Evolutionary conservation across 768 basidiomycete species (phyloP).

Genomic region (Boletus sp.): DNA sequence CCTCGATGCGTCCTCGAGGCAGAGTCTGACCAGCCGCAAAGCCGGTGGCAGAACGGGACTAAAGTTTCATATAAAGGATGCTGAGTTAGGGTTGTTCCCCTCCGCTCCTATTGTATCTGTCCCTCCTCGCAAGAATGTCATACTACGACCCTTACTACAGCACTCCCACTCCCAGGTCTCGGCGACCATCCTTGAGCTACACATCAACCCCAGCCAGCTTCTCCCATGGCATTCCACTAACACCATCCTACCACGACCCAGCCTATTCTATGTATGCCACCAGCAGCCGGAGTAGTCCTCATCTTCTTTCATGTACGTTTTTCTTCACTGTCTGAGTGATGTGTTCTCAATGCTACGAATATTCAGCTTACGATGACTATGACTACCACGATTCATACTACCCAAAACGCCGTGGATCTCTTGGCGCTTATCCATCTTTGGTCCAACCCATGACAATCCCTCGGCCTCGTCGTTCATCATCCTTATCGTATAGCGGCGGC

Average conservation of each 20-base stretch:
- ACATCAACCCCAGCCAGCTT: conserved; percentile 18
- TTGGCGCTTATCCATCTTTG: conserved; percentile 22
- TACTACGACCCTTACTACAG: conserved; percentile 43
- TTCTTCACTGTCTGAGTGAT: not conserved
- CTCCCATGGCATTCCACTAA: conserved; percentile 30
- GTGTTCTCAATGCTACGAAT: not conserved
- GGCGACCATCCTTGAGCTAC: conserved; percentile 37
- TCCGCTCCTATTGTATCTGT: conserved; percentile 7
- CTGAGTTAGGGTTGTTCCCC: not conserved
- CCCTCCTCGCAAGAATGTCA: conserved; percentile 33
- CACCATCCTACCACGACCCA: conserved; percentile 43
- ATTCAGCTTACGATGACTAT: conserved; percentile 55
- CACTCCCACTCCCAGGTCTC: conserved; percentile 30
- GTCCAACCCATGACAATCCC: conserved; percentile 21
- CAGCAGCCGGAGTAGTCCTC: conserved; percentile 38
- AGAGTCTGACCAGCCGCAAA: conserved; percentile 14
- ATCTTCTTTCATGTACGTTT: conserved; percentile 41
- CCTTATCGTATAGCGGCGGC: conserved; percentile 37
- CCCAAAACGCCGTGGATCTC: conserved; percentile 20
- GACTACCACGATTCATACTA: conserved; percentile 53
- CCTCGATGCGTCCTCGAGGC: conserved; percentile 35
- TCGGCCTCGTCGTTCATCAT: conserved; percentile 39
- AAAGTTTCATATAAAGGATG: conserved; percentile 25
- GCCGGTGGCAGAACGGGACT: conserved; percentile 9
- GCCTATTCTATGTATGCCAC: conserved; percentile 49